A percentile compares a stretch with the other conserved stretches of the same genome.
Conservation (phyloP, 2,329 filamentous ascomycete species). For the Penicillium sp. region DNA sequence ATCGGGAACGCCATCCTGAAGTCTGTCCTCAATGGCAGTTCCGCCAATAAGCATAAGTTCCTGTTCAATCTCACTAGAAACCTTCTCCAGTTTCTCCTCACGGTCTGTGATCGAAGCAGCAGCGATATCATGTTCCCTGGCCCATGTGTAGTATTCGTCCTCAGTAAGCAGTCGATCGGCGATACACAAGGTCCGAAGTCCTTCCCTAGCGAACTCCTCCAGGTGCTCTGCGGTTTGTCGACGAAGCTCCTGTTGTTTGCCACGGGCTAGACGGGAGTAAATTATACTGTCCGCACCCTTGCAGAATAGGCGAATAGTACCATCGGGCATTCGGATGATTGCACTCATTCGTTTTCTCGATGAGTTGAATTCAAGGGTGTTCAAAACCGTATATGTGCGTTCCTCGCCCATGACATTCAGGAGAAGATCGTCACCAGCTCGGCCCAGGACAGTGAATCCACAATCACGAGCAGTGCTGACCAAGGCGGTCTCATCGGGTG, state of each 20-base stretch:
- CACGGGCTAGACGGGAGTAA: conserved; percentile 81
- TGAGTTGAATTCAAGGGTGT: conserved; percentile 96
- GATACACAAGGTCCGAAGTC: conserved; percentile 89
- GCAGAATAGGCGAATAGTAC: conserved; percentile 85
- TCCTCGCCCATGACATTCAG: conserved; percentile 86
- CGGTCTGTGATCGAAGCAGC: conserved; percentile 79
- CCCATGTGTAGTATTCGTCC: conserved; percentile 81
- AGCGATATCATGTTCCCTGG: conserved; percentile 79
- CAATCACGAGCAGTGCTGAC: conserved; percentile 93
- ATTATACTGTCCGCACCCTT: conserved; percentile 98
- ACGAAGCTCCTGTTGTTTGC: conserved; percentile 81
- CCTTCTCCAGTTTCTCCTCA: conserved; percentile 88
- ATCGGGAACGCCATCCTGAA: conserved; percentile 95
- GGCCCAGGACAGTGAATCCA: conserved; percentile 87
- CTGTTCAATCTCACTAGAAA: conserved; percentile 87
- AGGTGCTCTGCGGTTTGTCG: conserved; percentile 85
- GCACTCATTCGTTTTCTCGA: conserved; percentile 96
- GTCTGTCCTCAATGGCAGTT: conserved; percentile 93
- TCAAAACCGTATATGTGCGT: conserved; percentile 79
- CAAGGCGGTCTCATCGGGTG: conserved; percentile 90
- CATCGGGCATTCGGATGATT: conserved; percentile 91
- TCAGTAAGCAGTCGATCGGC: conserved; percentile 78
- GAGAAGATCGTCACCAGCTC: conserved; percentile 74
- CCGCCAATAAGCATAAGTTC: conserved; percentile 85
- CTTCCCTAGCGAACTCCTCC: conserved; percentile 95